A percentile compares a stretch with the other conserved stretches of the same genome.
These are phyloP conservation scores for Hemerocallis citrina DNA, from an alignment of 106 monocot genomes.

Conservation along the genomic window DNA sequence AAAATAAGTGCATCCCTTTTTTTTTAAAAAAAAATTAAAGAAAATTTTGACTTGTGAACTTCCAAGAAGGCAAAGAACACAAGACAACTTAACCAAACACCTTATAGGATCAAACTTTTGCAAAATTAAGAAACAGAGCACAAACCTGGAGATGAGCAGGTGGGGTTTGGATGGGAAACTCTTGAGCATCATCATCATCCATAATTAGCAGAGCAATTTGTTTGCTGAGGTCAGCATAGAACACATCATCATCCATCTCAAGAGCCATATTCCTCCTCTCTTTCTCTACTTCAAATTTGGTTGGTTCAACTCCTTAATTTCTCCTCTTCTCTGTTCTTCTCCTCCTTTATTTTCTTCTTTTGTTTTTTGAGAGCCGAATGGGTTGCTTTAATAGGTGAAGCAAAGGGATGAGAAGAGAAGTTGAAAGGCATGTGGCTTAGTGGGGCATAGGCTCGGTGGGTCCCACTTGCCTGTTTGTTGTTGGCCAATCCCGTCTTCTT, in stretches of 20 bases:
- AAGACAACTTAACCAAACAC: too few relatives aligned
- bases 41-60: neutral
- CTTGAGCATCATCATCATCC: constrained; percentile 33
- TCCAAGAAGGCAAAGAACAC: too few relatives aligned
- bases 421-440: too few relatives aligned
- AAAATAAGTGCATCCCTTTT: neutral
- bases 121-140: neutral
- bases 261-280: neutral
- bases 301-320: too few relatives aligned
- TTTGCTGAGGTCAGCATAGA: constrained; percentile 44
- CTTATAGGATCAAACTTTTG: neutral
- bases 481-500: too few relatives aligned
- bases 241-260: constrained; percentile 41
- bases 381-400: neutral
- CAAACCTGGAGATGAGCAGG: constrained; percentile 27
- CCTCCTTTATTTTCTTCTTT: too few relatives aligned
- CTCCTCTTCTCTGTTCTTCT: too few relatives aligned
- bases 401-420: neutral
- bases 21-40: neutral
- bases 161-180: constrained; percentile 4
- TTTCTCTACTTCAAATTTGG: too few relatives aligned
- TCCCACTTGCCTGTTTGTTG: too few relatives aligned
- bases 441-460: too few relatives aligned
- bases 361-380: neutral
- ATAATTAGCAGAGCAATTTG: constrained; percentile 40